Evolutionary conservation across 768 basidiomycete genomes (phyloP), one percentile per base, ranked within the genome.

Genomic region (Russula dissimulans): DNA sequence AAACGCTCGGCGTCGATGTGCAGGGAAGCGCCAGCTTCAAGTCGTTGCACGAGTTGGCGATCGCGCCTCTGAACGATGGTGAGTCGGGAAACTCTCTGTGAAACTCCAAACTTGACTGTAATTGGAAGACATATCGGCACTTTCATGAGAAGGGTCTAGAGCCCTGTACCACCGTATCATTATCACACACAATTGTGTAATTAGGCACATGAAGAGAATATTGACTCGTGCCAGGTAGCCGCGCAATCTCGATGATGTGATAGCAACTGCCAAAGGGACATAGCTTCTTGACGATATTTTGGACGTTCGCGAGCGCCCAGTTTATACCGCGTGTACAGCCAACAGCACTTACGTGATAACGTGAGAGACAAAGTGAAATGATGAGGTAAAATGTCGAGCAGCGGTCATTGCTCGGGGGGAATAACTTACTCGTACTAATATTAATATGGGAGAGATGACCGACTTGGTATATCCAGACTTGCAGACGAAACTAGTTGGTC

Each of bases 1-100:
- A 78, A 63, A 72, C 77, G 26, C 70, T 97, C 31, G 88, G 85
- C 3, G 82, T 95, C 4, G 76, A 82, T n/a, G 71, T 86, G 0
- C 69, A 75, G 17, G 75, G 70, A 1, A 81, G 79, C 60, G 74
- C 79, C 54, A 74, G 80, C 17, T 91, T 81, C 70, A 67, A 72
- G 43, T 70, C 76, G 15, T 74, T 92, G 59, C 77, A 77, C 39
- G 82, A 84, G 47, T 79, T 87, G 75, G 85, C 89, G 36, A 76
- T 82, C 54, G 69, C 71, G 26, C 72, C 71, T 31, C 63, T 76
- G 38, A 67, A 66, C 2, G 77, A 79, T 43, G 73, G 64, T 65
- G 50, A 57, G 63, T 56, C 42, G n/a, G 51, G 36, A 14, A 44
- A 38, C 22, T 4, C 22, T 43, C 29, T 54, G 42, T 32, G n/a